Evolutionary conservation across 805 yeast genomes (phyloP), one percentile per base, ranked within the genome.

Genomic region (Lipomyces yamadae): DNA sequence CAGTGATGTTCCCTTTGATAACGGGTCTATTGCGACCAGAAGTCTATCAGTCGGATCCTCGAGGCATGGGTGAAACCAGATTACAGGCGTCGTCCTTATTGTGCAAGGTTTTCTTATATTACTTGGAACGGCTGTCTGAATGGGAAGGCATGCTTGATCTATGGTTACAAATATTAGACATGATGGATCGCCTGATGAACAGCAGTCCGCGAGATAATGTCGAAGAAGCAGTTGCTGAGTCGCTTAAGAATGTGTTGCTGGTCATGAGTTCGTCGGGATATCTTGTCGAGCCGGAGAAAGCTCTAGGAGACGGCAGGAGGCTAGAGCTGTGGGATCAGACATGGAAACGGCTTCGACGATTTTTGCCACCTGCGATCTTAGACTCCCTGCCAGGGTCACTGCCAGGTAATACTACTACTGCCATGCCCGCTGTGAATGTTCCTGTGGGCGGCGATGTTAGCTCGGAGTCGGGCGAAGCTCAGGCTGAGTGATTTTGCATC

Each of bases 1-100:
- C 83, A 53, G 94, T 93, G 0, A 80, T 94, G 48, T 84, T 92
- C 74, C 92, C 97, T 13, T 80, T 91, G 59, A 79, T 91, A 42
- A 81, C 84, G 33, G 90, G 88, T 67, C 81, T 90, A 39, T 81
- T 89, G 63, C 86, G 86, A 70, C 88, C 89, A 0, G 92, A 89
- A 64, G 84, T 85, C 4, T 83, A 79, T 70, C 79, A 79, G 63
- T 86, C 89, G 0, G 95, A 90, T 73, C 80, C 82, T 1, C 74
- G 76, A 4, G 92, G 92, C 1, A 88, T 88, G 84, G 80, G 82
- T 6, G 82, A 80, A 65, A 88, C 95, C 0, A 88, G 92, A 61
- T 80, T 83, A 61, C 92, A 88, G 67, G 86, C 90, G 0, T 81
- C 95, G 63, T 81, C 85, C 11, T 77, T 91, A 58, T 81, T 89